Conservation (phyloP, 139 green algal genomes). For the Astrephomene gubernaculifera region DNA sequence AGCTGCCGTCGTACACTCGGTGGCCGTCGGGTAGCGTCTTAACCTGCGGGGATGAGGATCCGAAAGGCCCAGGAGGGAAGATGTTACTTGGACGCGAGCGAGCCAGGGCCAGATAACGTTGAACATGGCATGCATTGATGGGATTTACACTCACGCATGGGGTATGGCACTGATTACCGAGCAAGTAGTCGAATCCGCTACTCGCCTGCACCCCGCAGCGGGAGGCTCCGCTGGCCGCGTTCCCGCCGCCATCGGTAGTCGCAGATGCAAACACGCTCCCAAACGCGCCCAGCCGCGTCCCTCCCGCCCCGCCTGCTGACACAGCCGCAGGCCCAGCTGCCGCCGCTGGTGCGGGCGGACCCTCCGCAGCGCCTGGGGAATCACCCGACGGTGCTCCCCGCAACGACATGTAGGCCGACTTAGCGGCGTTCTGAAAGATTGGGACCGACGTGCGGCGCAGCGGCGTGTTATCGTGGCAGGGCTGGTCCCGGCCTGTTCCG, state of each 20-base stretch:
- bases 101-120: too few species aligned
- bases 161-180: too few species aligned
- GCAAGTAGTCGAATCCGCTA: too few species aligned
- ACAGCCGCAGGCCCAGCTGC: neutral
- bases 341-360: neutral
- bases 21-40: slow-evolving; percentile 31
- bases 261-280: neutral
- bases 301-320: neutral
- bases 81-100: too few species aligned
- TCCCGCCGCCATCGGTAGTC: too few species aligned
- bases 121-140: too few species aligned
- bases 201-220: too few species aligned
- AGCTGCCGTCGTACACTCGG: slow-evolving; percentile 31
- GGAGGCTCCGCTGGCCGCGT: too few species aligned
- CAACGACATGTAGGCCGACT: slow-evolving; percentile 20
- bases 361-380: neutral
- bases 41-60: slow-evolving; percentile 22
- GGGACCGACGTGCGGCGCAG: slow-evolving; percentile 13
- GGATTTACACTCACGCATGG: too few species aligned
- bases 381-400: neutral
- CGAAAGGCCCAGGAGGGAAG: too few species aligned
- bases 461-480: slow-evolving; percentile 11
- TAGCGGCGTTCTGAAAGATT: neutral
- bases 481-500: too few species aligned
- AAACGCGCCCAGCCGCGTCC: neutral